Base-by-base conservation (phyloP, 2,329 filamentous ascomycete genomes). In the Xylariales sp. region DNA sequence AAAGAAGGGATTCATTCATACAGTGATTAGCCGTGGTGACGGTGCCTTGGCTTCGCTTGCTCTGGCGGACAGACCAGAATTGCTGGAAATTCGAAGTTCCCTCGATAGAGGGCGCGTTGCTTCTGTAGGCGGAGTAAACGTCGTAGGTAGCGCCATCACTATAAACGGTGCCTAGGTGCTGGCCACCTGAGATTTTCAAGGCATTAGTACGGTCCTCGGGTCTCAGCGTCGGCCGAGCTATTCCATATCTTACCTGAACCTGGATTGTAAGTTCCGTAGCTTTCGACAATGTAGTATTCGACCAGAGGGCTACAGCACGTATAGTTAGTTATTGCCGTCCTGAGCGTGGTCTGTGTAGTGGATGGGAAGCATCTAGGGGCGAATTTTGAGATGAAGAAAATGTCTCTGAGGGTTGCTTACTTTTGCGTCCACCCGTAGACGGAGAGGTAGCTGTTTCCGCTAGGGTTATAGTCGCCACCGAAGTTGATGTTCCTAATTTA, bases 81-180 rank as follows among this genome's bases (percentile, higher is more conserved):
- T 85, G 83, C 70, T 80, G 75, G 73, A 85, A 85, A 64, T 81
- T 85, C 56, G 74, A 69, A 18, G 81, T 83, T 64, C 82, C 83
- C 68, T 81, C 71, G 64, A 84, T 83, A 59, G 78, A 81, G 18
- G 82, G 82, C 68, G 78, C 75, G 74, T 83, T 82, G 67, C 74
- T 69, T 41, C 76, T 75, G 54, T 70, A 71, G 71, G 71, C 73
- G 58, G 71, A 71, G 69, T 77, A 80, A 67, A 80, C 74, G 53
- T 76, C 72, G 74, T 80, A 80, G 16, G 70, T 76, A 46, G 74
- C 74, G 65, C 78, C 78, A 71, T 79, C 78, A 50, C 70, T 75
- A 12, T 69, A 75, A 49, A 79, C 64, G 7, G 69, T 69, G 65
- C 78, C 78, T 64, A 75, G 74, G 41, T 81, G 48, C 9, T 62